A percentile compares a stretch with the other conserved stretches of the same genome.
These are phyloP conservation scores for Tuber umbilicatum DNA, from an alignment of 495 filamentous ascomycete species.

Conservation along the genomic window DNA sequence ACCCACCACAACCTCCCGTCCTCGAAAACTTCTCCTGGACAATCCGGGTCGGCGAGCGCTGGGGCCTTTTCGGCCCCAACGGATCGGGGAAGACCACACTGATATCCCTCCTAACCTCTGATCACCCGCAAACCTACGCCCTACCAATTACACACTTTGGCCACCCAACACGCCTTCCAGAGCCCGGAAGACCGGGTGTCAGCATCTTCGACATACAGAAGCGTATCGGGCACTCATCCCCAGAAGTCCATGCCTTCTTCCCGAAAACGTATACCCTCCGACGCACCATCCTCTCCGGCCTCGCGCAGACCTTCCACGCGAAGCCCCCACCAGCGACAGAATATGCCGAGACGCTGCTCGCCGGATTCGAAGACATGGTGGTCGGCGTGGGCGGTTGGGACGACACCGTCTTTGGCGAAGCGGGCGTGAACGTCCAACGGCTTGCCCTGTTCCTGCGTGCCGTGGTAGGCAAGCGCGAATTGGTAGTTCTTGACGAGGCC, in stretches of 20 bases:
- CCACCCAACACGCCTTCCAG: conserved; percentile 62
- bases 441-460: conserved; percentile 79
- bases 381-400: conserved; percentile 45
- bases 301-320: conserved; percentile 75
- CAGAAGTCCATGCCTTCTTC: conserved; percentile 90
- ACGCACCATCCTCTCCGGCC: conserved; percentile 71
- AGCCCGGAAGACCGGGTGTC: conserved; percentile 62
- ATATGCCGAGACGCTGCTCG: conserved; percentile 32
- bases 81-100: conserved; percentile 89
- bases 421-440: conserved; percentile 72
- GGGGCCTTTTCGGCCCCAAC: conserved; percentile 88
- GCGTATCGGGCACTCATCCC: conserved; percentile 83
- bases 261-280: conserved; percentile 69
- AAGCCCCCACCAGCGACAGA: conserved; percentile 57
- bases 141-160: conserved; percentile 81
- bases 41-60: conserved; percentile 73
- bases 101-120: conserved; percentile 83
- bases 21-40: conserved; percentile 84
- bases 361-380: conserved; percentile 25
- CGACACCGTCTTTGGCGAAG: conserved; percentile 61
- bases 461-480: conserved; percentile 71
- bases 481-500: conserved; percentile 87
- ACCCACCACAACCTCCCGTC: conserved; percentile 52
- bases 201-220: conserved; percentile 88
- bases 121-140: conserved; percentile 91